Conservation (phyloP, 805 yeast species). For the Phaffomyces thermotolerans region DNA sequence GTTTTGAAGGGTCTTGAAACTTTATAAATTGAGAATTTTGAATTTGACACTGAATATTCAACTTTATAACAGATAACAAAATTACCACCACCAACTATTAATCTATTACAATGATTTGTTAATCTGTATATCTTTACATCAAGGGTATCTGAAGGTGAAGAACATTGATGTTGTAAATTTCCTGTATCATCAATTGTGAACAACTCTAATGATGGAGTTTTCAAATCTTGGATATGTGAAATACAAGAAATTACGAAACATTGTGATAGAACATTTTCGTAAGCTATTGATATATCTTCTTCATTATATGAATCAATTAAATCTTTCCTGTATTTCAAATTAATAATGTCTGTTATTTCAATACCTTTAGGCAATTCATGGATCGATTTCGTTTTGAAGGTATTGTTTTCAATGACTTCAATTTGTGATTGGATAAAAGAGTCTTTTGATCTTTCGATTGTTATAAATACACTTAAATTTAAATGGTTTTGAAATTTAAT, state of each 20-base stretch:
- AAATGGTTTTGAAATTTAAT: constrained; percentile 18
- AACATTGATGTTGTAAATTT: constrained; percentile 22
- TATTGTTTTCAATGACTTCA: constrained; percentile 22
- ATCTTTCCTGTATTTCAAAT: constrained; percentile 15
- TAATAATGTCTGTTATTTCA: constrained; percentile 21
- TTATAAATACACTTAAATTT: constrained; percentile 17
- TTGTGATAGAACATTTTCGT: constrained; percentile 27
- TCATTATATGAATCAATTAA: constrained; percentile 20
- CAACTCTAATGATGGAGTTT: constrained; percentile 24
- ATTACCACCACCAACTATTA: constrained; percentile 28
- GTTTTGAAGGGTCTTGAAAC: constrained; percentile 18
- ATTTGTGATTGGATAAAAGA: constrained; percentile 12
- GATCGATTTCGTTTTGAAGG: constrained; percentile 14
- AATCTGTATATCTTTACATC: constrained; percentile 20
- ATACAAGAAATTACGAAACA: constrained; percentile 31
- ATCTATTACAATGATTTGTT: constrained; percentile 22
- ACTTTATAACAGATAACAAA: constrained; percentile 24
- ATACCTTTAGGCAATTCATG: constrained; percentile 16
- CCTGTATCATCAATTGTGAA: constrained; percentile 32
- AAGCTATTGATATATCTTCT: constrained; percentile 23
- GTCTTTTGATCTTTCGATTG: constrained; percentile 1
- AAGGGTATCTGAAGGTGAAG: constrained; percentile 11
- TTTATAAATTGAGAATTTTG: constrained; percentile 24
- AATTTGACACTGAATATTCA: constrained; percentile 28
- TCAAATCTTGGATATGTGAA: constrained; percentile 27